Base-by-base conservation (phyloP, 1,139 yeast species). In the Candida freyschussii region DNA sequence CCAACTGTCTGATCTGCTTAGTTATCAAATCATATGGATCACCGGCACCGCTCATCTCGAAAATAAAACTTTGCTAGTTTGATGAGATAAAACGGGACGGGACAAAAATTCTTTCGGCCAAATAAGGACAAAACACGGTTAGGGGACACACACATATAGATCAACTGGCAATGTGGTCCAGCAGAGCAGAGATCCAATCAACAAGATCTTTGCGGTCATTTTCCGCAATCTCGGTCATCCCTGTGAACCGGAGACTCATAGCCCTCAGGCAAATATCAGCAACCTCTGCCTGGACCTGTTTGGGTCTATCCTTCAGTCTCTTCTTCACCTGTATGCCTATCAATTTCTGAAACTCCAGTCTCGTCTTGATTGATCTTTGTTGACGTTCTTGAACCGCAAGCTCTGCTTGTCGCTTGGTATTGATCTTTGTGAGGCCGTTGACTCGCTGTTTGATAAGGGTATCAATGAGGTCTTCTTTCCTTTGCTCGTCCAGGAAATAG, bases 401-500 rank as follows among this genome's bases (percentile, higher is more conserved):
- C 13, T 44, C 45, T 5, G 43, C 41, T 20, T 40, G 44, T 30
- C 41, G 30, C 19, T 36, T 47, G 3, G 43, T 29, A 15, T 43
- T 45, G 7, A 43, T 13, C 14, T 33, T 40, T n/a, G 37, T 25
- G 19, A 43, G 37, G 10, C 30, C 35, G 6, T 26, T 28, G 6
- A 34, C 30, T 16, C 45, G 35, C 21, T 43, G 47, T 15, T 33
- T 37, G 12, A 44, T 27, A 2, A 43, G 26, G 7, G 41, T 36
- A 21, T 48, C 52, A 40, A 50, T 46, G n/a, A 50, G 26, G 15
- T 47, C 54, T 10, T 45, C 48, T 15, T 44, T 43, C 17, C 32
- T 33, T 13, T 40, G 37, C 17, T 44, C 50, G 28, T 48, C 54
- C 13, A 48, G 37, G 26, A 47, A 50, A 13, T 29, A 28, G 12